Evolutionary conservation across 306 rosid genomes (phyloP).

Genomic region (Dalbergia cochinchinensis): DNA sequence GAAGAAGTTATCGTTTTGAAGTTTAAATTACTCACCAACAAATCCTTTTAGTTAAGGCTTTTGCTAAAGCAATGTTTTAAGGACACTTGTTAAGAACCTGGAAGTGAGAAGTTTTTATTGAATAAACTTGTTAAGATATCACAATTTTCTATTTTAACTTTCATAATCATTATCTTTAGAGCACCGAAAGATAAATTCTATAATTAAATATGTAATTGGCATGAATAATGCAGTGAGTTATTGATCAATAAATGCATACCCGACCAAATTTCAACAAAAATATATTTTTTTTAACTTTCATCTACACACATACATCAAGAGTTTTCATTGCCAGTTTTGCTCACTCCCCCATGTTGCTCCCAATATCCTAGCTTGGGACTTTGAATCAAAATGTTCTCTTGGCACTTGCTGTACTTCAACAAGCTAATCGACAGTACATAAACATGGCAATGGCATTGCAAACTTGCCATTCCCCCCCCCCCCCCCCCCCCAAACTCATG

Average conservation of each 20-base stretch:
- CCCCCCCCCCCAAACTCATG: too few relatives aligned
- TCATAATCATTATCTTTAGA: too few relatives aligned
- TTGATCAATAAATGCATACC: not conserved
- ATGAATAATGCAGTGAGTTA: not conserved
- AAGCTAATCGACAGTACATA: not conserved
- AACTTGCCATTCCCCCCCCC: conserved; percentile 20
- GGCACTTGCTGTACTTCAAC: conserved; percentile 4
- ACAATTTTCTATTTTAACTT: too few relatives aligned
- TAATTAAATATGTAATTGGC: not conserved
- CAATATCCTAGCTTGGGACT: conserved; percentile 21
- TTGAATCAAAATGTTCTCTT: conserved; percentile 29
- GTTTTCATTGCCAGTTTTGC: not conserved
- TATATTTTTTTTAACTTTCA: not conserved
- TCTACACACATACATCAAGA: not conserved
- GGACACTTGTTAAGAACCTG: too few relatives aligned
- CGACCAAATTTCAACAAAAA: not conserved
- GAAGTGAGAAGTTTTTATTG: too few relatives aligned
- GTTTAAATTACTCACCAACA: too few relatives aligned
- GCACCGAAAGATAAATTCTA: too few relatives aligned
- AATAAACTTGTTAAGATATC: too few relatives aligned
- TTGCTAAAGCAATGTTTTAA: too few relatives aligned
- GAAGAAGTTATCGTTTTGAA: too few relatives aligned
- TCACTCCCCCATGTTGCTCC: conserved; percentile 26
- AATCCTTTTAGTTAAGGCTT: too few relatives aligned
- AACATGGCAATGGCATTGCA: not conserved